phyloP scores from a whole-genome alignment of 2,329 filamentous ascomycete genomes.

The Chrysosporium keratinophilum region DNA sequence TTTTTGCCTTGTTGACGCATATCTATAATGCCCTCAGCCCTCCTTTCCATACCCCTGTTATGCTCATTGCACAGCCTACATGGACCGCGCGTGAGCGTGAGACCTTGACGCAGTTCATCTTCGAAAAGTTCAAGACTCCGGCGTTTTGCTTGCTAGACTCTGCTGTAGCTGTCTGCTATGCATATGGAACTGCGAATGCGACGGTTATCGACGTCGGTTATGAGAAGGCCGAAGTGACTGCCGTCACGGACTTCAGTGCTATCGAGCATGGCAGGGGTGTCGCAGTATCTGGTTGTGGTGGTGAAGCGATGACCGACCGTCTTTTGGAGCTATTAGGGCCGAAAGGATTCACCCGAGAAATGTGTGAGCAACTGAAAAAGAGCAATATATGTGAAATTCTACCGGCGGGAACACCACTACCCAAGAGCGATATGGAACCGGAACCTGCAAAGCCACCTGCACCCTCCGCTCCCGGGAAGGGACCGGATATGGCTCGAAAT shows the following conservation, averaged over 20 bases:
- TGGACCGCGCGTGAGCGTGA: constrained; percentile 87
- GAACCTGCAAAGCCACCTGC: constrained; percentile 28
- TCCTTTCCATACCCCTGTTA: constrained; percentile 85
- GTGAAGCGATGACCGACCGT: constrained; percentile 71
- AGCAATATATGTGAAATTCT: constrained; percentile 54
- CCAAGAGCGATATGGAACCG: constrained; percentile 41
- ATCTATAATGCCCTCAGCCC: constrained; percentile 82
- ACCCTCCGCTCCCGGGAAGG: constrained; percentile 45
- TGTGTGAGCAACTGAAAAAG: constrained; percentile 56
- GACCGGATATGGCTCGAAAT: constrained; percentile 43
- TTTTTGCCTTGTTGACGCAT: constrained; percentile 86
- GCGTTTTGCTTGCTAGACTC: constrained; percentile 85
- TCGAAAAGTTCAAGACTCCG: constrained; percentile 93
- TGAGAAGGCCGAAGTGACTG: constrained; percentile 86
- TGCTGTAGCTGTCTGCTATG: constrained; percentile 66
- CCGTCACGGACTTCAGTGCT: constrained; percentile 72
- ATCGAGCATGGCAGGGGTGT: constrained; percentile 56
- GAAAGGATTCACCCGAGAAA: constrained; percentile 49
- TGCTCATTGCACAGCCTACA: constrained; percentile 78
- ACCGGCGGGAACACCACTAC: constrained; percentile 44
- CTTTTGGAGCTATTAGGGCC: constrained; percentile 55
- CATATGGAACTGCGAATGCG: constrained; percentile 72
- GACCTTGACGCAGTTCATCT: constrained; percentile 82
- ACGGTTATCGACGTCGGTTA: constrained; percentile 86
- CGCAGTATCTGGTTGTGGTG: constrained; percentile 60